Base-by-base conservation (phyloP, 1,284 basidiomycete species). In the Ganoderma lingzhi region DNA sequence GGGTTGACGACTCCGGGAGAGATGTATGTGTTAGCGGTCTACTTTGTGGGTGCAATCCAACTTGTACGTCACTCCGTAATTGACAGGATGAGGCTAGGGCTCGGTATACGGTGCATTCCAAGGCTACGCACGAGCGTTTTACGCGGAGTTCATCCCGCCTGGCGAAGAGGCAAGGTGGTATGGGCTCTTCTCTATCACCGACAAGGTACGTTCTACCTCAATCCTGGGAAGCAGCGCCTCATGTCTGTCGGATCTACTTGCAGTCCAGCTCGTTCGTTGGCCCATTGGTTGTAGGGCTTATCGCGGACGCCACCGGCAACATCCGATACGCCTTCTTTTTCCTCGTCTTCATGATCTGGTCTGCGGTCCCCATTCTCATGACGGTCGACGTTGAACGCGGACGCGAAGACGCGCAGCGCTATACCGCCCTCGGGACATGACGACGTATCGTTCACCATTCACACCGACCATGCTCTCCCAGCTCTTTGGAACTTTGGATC, bases 271-370 rank as follows among this genome's bases (percentile, higher is more conserved):
- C 93, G 10, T 97, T 97, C 79, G 80, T 97, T n/a, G 95, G 95
- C 0, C 95, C 95, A 2, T 84, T 95, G 3, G 83, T 94, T 30
- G 95, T 98, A 1, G 96, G 95, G 0, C 74, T 96, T 53, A 94
- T 98, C 61, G 89, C 95, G 0, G 95, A 97, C 77, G 80, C 84
- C 59, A 96, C 94, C 0, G 95, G 95, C 2, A 94, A 97, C 79
- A 96, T 97, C 68, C 91, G 96, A 23, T 93, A 93, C 71, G 91
- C 92, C 1, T 98, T 98, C 80, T 90, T 95, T 78, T 96, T 98
- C 83, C 87, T 98, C 28, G 84, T 94, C 2, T 74, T 84, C 61
- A 93, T 97, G 90, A 84, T 98, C 14, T 90, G 93, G 84, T 72
- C 88, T 0, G 93, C 95, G 0, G 82, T 97, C 4, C 96, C 96